Percentiles rank a stretch among this genome's conserved stretches.
phyloP scores from a whole-genome alignment of 2,329 filamentous ascomycete species.

The Ophiostoma montium region DNA sequence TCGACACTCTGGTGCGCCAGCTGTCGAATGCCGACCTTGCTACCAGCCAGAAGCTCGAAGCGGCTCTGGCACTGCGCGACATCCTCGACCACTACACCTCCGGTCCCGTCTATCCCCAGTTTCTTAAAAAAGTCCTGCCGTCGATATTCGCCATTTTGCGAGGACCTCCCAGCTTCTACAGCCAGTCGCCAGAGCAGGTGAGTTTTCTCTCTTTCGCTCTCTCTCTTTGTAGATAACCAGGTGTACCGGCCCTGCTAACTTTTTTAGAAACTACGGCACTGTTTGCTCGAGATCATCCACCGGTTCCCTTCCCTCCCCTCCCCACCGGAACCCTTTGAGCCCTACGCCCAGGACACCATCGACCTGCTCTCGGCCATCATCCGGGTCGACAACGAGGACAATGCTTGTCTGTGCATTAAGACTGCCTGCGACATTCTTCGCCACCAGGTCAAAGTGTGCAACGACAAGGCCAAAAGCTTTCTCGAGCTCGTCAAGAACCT shows the following conservation, averaged over 20 bases:
- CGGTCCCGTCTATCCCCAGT: conserved; percentile 57
- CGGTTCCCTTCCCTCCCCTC: conserved; percentile 59
- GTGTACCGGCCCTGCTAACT: neutral
- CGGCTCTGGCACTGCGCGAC: conserved; percentile 78
- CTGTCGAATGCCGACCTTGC: conserved; percentile 41
- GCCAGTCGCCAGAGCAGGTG: conserved; percentile 79
- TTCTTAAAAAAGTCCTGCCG: conserved; percentile 79
- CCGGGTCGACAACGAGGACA: conserved; percentile 90
- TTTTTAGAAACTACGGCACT: conserved; percentile 70
- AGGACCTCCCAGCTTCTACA: conserved; percentile 80
- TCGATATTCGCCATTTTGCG: conserved; percentile 76
- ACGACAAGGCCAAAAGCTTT: conserved; percentile 73
- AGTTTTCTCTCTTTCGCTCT: conserved; percentile 14
- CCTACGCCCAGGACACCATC: conserved; percentile 75
- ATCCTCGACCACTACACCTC: conserved; percentile 78
- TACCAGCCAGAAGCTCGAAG: conserved; percentile 65
- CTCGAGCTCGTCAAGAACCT: conserved; percentile 86
- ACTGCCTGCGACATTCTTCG: conserved; percentile 94
- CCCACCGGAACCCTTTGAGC: conserved; percentile 69
- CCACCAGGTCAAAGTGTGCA: conserved; percentile 72
- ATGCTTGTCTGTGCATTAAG: conserved; percentile 96
- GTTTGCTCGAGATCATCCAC: conserved; percentile 87
- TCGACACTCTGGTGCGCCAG: conserved; percentile 45
- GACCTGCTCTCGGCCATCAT: conserved; percentile 83
- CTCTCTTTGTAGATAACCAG: neutral